Evolutionary conservation across 805 yeast genomes (phyloP).

Genomic region (Candida adriatica): DNA sequence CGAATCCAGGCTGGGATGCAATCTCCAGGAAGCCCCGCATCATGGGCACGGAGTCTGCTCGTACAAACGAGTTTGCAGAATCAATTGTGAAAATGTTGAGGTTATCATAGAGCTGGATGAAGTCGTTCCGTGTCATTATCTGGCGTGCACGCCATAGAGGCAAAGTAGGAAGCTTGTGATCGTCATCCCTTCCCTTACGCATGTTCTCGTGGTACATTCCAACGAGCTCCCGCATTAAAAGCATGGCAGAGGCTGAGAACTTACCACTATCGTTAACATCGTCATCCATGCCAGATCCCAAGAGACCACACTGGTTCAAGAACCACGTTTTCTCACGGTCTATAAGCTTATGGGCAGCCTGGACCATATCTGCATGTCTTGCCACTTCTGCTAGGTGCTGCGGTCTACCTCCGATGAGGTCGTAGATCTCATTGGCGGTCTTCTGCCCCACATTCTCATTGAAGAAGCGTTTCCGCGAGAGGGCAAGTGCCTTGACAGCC

Average conservation of each 20-base stretch:
- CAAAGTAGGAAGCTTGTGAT: slow-evolving; percentile 61
- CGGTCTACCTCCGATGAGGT: slow-evolving; percentile 76
- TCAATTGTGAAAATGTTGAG: slow-evolving; percentile 76
- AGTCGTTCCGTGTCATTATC: slow-evolving; percentile 80
- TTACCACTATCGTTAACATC: slow-evolving; percentile 84
- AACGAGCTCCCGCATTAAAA: slow-evolving; percentile 62
- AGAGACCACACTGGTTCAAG: slow-evolving; percentile 70
- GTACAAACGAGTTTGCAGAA: slow-evolving; percentile 53
- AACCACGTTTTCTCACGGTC: slow-evolving; percentile 85
- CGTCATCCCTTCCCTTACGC: slow-evolving; percentile 1
- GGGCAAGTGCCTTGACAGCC: slow-evolving; percentile 46
- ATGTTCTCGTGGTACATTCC: slow-evolving; percentile 41
- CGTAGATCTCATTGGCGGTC: slow-evolving; percentile 48
- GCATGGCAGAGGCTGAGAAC: slow-evolving; percentile 68
- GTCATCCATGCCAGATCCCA: slow-evolving; percentile 79
- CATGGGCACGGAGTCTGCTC: slow-evolving; percentile 84
- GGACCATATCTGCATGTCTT: slow-evolving; percentile 44
- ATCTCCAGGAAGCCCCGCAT: slow-evolving; percentile 85
- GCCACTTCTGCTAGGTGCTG: slow-evolving; percentile 74
- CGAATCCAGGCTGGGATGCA: slow-evolving; percentile 63
- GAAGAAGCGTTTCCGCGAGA: slow-evolving; percentile 40
- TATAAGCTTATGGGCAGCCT: slow-evolving; percentile 62
- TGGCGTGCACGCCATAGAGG: slow-evolving; percentile 84
- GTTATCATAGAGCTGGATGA: slow-evolving; percentile 66
- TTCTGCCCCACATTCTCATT: slow-evolving; percentile 33